A percentile compares a stretch with the other conserved stretches of the same genome.
phyloP scores from a whole-genome alignment of 371 early-diverging fungal species.

The Vairimorpha ceranae region DNA sequence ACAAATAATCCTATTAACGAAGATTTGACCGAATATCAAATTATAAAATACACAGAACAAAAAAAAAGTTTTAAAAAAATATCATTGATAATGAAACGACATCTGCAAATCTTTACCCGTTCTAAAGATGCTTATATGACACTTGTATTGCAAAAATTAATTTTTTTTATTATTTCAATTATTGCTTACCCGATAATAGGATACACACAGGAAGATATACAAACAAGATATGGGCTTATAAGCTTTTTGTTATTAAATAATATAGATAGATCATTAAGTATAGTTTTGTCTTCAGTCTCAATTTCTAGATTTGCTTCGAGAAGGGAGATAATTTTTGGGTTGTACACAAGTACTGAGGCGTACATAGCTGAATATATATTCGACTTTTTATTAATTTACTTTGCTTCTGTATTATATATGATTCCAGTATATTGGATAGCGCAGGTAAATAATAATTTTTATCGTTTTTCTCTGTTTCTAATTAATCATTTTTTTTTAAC shows the following conservation, averaged over 20 bases:
- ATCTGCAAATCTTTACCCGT: constrained; percentile 58
- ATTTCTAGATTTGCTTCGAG: constrained; percentile 61
- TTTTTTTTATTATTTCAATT: constrained; percentile 38
- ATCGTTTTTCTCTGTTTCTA: constrained; percentile 61
- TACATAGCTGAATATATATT: constrained; percentile 64
- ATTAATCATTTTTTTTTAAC: constrained; percentile 52
- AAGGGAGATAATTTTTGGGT: constrained; percentile 64
- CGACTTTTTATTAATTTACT: constrained; percentile 45
- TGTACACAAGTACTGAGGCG: constrained; percentile 62
- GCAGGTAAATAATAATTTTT: constrained; percentile 52
- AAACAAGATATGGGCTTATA: constrained; percentile 63
- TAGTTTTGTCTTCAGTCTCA: constrained; percentile 58
- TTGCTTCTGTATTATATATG: constrained; percentile 48
- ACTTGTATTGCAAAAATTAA: constrained; percentile 52
- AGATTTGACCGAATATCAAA: neutral
- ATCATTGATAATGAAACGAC: constrained; percentile 53
- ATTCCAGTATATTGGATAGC: constrained; percentile 63
- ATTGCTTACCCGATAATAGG: constrained; percentile 36
- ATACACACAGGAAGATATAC: constrained; percentile 60
- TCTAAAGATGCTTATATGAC: constrained; percentile 54
- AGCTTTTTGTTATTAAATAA: constrained; percentile 63
- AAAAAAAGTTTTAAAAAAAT: constrained; percentile 13
- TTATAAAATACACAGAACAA: neutral
- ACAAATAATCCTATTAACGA: neutral
- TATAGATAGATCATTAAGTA: constrained; percentile 63